Base-by-base conservation (phyloP, 2,329 filamentous ascomycete genomes). In the Beauveria caledonica region DNA sequence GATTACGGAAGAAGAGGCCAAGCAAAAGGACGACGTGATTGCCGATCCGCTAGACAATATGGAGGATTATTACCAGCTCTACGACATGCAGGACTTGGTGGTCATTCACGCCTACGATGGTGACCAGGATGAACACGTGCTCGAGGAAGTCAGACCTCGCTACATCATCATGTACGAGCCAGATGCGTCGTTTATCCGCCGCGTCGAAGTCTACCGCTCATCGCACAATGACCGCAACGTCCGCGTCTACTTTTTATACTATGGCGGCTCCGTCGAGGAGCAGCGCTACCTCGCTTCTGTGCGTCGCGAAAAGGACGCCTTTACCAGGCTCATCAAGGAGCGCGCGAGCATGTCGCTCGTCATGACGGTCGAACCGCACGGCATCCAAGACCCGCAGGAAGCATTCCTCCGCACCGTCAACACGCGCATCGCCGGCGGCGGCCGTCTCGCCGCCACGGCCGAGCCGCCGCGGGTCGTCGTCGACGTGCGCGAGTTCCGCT, bases 91-190 rank as follows among this genome's bases (percentile, higher is more conserved):
- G 66, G 90, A 96, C 65, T 78, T 97, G 21, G 81, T 97, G 13
- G 85, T 96, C 45, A 81, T 97, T 19, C 94, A 97, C 71, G 89
- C 94, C 1, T 99, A 96, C 71, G 92, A 96, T 62, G 92, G 92
- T 11, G 94, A 97, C 70, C 88, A 93, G 77, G 94, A 99, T 71
- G 94, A 97, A 70, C 90, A 96, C 71, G 82, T 97, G n/a, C 82
- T 99, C 1, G 93, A 99, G 71, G 94, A 99, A 74, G 81, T 94
- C 61, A 92, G 90, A 69, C 94, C 94, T 39, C 86, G 90, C 62
- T 97, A 97, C 73, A 91, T 99, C 62, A 89, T 99, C 76, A 97
- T 99, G 94, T 99, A 97, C 73, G 94, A 97, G 71, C 93, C 94
- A 1, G 92, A 97, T 65, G 86, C 93, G 3, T 87, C 93, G 3